Percentiles rank a stretch among this genome's conserved stretches.
Conservation (phyloP, 352 stramenopile species). For the Thalassiosira sp. region DNA sequence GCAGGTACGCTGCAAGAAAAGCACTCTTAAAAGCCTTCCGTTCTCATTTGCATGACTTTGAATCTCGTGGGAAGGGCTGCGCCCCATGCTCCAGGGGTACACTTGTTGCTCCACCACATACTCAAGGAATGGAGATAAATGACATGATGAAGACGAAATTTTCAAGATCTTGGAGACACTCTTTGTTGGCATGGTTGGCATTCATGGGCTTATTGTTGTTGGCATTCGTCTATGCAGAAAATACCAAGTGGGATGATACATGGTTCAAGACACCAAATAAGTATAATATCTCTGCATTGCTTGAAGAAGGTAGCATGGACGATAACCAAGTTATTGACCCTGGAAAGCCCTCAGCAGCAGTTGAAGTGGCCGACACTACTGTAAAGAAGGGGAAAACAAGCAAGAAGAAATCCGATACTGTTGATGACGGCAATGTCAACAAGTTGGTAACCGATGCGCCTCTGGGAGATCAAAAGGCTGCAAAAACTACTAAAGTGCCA, state of each 20-base stretch:
- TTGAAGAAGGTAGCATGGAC: conserved; percentile 29
- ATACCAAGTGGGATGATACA: conserved; percentile 44
- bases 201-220: conserved; percentile 41
- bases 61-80: conserved; percentile 21
- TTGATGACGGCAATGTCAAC: conserved; percentile 1
- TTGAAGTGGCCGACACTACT: neutral
- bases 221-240: conserved; percentile 42
- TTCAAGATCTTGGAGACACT: conserved; percentile 35
- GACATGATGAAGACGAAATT: conserved; percentile 55
- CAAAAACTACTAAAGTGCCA: conserved; percentile 2
- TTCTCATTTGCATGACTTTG: conserved; percentile 43
- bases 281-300: conserved; percentile 53
- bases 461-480: conserved; percentile 18
- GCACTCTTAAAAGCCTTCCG: conserved; percentile 46
- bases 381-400: conserved; percentile 26
- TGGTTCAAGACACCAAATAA: conserved; percentile 32
- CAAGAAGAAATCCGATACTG: conserved; percentile 15
- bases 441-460: neutral
- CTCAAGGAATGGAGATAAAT: conserved; percentile 35
- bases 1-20: conserved; percentile 50
- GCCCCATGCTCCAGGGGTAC: conserved; percentile 27
- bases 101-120: conserved; percentile 5
- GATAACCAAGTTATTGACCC: conserved; percentile 15
- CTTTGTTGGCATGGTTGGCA: conserved; percentile 34
- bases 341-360: conserved; percentile 8